phyloP scores from a whole-genome alignment of 768 basidiomycete species.

The Lactarius deliciosus region DNA sequence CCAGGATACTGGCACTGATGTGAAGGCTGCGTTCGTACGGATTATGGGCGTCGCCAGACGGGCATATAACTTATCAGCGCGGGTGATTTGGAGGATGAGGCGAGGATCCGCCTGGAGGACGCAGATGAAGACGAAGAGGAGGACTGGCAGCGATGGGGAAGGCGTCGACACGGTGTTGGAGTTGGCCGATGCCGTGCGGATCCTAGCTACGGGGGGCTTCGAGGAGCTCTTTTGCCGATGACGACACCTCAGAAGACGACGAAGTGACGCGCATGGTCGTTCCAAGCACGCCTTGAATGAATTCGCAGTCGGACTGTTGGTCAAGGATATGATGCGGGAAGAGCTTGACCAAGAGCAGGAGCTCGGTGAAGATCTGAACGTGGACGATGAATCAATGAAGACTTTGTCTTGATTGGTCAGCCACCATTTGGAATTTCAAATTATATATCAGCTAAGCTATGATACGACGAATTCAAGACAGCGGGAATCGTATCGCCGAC shows the following conservation, averaged over 20 bases:
- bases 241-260: slow-evolving; percentile 39
- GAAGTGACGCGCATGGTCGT: slow-evolving; percentile 39
- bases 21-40: slow-evolving; percentile 54
- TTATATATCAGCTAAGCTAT: too few species aligned
- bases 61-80: slow-evolving; percentile 54
- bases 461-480: too few species aligned
- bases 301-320: slow-evolving; percentile 35
- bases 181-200: slow-evolving; percentile 25
- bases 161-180: slow-evolving; percentile 29
- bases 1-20: slow-evolving; percentile 49
- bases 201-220: neutral
- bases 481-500: too few species aligned
- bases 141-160: slow-evolving; percentile 32
- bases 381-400: neutral
- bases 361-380: neutral
- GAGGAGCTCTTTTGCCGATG: neutral
- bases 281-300: slow-evolving; percentile 39
- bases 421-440: too few species aligned
- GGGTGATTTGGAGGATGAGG: slow-evolving; percentile 63
- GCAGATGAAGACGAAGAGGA: slow-evolving; percentile 38
- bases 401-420: too few species aligned
- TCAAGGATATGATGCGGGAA: slow-evolving; percentile 27
- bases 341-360: slow-evolving; percentile 14
- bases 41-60: slow-evolving; percentile 52
- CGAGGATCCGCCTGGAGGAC: slow-evolving; percentile 50